These are phyloP conservation scores for Eutrema yunnanense DNA, from an alignment of 345 rosid genomes.

Conservation along the genomic window DNA sequence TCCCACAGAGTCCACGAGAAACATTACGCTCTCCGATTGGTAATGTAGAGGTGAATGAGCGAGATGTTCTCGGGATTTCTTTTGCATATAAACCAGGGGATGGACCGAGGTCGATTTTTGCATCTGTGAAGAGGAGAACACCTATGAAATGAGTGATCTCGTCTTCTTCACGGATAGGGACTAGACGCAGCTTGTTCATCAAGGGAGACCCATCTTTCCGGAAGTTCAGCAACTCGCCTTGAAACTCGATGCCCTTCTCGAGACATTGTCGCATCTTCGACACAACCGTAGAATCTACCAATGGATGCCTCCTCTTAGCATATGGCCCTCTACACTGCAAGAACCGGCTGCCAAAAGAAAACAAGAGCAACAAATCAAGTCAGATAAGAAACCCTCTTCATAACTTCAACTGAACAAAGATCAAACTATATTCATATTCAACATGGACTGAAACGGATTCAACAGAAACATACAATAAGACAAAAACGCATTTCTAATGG, in stretches of 20 bases:
- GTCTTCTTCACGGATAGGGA: conserved; percentile 86
- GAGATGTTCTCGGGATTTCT: conserved; percentile 41
- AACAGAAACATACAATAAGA: neutral
- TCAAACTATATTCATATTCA: neutral
- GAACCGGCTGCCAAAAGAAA: conserved; percentile 54
- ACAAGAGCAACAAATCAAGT: too few species aligned
- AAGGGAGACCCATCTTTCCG: conserved; percentile 84
- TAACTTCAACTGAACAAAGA: neutral
- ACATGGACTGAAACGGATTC: neutral
- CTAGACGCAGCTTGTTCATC: conserved; percentile 72
- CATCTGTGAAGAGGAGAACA: conserved; percentile 72
- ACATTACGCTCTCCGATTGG: conserved; percentile 59
- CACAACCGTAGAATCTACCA: conserved; percentile 66
- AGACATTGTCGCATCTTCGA: conserved; percentile 80
- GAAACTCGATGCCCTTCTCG: conserved; percentile 79
- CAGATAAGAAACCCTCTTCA: too few species aligned
- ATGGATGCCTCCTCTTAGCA: conserved; percentile 85
- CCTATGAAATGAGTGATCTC: conserved; percentile 80
- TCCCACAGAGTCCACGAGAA: conserved; percentile 61
- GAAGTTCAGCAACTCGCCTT: conserved; percentile 82
- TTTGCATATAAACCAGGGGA: conserved; percentile 45
- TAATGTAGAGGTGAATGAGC: conserved; percentile 36
- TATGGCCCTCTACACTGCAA: conserved; percentile 94
- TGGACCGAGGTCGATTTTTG: conserved; percentile 77
- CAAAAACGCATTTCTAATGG: neutral